phyloP scores from a whole-genome alignment of 1,139 yeast species.

The Hemisphaericaspora xylofermentans region DNA sequence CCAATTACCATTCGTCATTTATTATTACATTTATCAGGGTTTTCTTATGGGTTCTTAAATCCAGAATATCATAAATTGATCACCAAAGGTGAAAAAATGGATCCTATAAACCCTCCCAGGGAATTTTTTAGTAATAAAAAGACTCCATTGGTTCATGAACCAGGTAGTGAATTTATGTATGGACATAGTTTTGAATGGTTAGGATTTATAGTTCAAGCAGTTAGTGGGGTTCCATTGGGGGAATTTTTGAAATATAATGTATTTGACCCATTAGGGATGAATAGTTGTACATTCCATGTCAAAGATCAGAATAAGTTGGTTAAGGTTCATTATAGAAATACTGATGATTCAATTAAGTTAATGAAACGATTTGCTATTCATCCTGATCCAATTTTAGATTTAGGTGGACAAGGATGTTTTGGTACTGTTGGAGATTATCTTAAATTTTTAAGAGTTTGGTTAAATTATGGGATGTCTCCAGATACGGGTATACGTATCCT shows the following conservation, averaged over 20 bases:
- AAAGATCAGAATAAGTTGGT: slow-evolving; percentile 25
- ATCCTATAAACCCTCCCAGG: slow-evolving; percentile 24
- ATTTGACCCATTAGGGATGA: slow-evolving; percentile 47
- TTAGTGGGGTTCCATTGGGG: slow-evolving; percentile 44
- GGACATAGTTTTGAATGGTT: slow-evolving; percentile 57
- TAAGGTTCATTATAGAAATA: slow-evolving; percentile 24
- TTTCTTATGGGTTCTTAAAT: slow-evolving; percentile 46
- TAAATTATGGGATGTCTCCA: slow-evolving; percentile 44
- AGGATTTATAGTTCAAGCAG: slow-evolving; percentile 45
- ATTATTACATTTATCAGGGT: slow-evolving; percentile 52
- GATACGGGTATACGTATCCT: slow-evolving; percentile 37
- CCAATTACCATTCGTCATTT: slow-evolving; percentile 49
- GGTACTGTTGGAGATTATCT: slow-evolving; percentile 45
- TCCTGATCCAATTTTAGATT: slow-evolving; percentile 34
- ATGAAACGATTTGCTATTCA: slow-evolving; percentile 18
- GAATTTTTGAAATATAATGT: slow-evolving; percentile 39
- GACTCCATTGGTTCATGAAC: slow-evolving; percentile 50
- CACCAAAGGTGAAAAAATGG: slow-evolving; percentile 20
- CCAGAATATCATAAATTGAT: slow-evolving; percentile 25
- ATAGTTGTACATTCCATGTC: slow-evolving; percentile 36
- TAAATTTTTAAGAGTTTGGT: slow-evolving; percentile 45
- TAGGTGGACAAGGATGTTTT: slow-evolving; percentile 53
- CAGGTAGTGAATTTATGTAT: slow-evolving; percentile 52
- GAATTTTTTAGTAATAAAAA: slow-evolving; percentile 28
- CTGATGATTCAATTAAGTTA: slow-evolving; percentile 17